phyloP scores from a whole-genome alignment of 148 eudicot genomes.

The Rhododendron molle region DNA sequence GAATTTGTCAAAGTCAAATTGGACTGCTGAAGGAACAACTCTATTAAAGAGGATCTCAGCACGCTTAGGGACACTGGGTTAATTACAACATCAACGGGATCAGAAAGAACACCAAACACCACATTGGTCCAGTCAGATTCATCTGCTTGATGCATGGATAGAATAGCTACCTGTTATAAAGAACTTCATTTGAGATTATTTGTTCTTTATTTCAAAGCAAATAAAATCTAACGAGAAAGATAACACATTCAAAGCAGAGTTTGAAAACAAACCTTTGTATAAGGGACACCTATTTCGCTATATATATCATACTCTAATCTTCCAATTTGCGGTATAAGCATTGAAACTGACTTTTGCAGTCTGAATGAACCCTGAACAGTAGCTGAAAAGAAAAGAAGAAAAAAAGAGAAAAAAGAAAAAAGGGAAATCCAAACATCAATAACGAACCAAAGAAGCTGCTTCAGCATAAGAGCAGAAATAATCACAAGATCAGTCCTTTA shows the following conservation, averaged over 20 bases:
- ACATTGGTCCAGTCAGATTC: conserved; percentile 44
- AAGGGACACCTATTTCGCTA: conserved; percentile 47
- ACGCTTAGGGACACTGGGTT: conserved; percentile 35
- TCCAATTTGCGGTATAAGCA: conserved; percentile 36
- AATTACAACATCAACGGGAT: conserved; percentile 27
- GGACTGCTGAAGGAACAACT: conserved; percentile 32
- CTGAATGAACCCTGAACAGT: conserved; percentile 44
- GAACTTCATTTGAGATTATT: neutral
- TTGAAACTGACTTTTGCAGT: conserved; percentile 44
- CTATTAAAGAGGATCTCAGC: conserved; percentile 43
- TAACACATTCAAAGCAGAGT: neutral
- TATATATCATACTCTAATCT: conserved; percentile 49
- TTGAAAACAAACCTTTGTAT: conserved; percentile 36
- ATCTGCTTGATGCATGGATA: conserved; percentile 45
- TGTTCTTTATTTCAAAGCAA: neutral
- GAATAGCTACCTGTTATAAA: conserved; percentile 36
- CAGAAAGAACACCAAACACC: conserved; percentile 52
- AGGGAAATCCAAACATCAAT: neutral
- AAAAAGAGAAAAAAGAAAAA: neutral
- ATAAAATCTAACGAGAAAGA: neutral
- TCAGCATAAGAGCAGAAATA: neutral
- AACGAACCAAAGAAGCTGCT: neutral
- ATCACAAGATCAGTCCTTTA: neutral
- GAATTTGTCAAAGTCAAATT: conserved; percentile 47
- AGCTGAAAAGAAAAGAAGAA: conserved; percentile 29